Evolutionary conservation across 1,139 yeast genomes (phyloP).

Genomic region (Candida sanyaensis): DNA sequence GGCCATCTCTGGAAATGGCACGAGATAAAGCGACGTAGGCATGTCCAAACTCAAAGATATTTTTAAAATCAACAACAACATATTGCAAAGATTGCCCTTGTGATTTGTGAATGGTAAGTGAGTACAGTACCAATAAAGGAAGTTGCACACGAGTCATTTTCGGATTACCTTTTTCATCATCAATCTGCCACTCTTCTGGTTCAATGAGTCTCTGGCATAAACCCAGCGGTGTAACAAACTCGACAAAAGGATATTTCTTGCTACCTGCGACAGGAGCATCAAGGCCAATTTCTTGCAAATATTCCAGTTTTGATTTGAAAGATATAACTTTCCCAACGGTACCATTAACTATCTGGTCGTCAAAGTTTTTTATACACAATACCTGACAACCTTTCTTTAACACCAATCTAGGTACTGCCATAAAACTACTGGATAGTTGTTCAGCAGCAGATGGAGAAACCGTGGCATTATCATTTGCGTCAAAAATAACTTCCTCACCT

Average conservation of each 20-base stretch:
- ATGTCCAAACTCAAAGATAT: conserved; percentile 89
- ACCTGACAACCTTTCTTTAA: conserved; percentile 89
- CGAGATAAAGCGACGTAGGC: conserved; percentile 92
- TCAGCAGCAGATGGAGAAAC: conserved; percentile 47
- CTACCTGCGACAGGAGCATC: too few relatives aligned
- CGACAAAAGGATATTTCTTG: conserved; percentile 63
- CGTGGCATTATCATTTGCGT: conserved; percentile 65
- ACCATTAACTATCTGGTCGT: conserved; percentile 87
- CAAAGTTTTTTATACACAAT: conserved; percentile 92
- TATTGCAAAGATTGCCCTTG: neutral
- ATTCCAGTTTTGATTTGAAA: conserved; percentile 30
- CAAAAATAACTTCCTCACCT: conserved; percentile 49
- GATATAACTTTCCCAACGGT: conserved; percentile 76
- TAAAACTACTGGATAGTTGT: conserved; percentile 57
- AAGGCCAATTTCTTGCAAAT: too few relatives aligned
- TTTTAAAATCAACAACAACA: conserved; percentile 76
- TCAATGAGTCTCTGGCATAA: conserved; percentile 27
- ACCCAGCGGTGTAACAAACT: conserved; percentile 70
- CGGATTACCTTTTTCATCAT: conserved; percentile 34
- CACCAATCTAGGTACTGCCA: conserved; percentile 65
- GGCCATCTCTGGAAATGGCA: conserved; percentile 75
- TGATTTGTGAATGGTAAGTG: conserved; percentile 90
- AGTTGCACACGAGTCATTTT: conserved; percentile 51
- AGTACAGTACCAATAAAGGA: conserved; percentile 93
- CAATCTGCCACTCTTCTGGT: conserved; percentile 46